phyloP scores from a whole-genome alignment of 208 protist genomes.

The Polymyxa betae region DNA sequence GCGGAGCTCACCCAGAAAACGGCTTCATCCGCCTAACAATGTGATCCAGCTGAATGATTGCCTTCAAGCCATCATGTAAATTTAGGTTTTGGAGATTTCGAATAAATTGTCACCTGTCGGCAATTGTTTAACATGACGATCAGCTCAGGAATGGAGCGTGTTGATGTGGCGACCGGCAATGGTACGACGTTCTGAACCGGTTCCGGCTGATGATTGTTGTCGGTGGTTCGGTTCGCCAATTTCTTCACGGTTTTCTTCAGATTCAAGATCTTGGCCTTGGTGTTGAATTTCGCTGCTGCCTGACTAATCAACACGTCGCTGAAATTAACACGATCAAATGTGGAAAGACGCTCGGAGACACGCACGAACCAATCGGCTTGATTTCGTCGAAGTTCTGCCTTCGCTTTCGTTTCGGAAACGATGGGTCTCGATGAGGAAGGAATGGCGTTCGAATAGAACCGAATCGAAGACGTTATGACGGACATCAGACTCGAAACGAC shows the following conservation, averaged over 20 bases:
- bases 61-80: background rate
- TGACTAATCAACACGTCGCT: background rate
- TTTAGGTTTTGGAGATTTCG: too few relatives aligned
- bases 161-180: background rate
- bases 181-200: background rate
- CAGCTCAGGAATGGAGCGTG: background rate
- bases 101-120: background rate
- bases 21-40: background rate
- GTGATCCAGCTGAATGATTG: background rate
- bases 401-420: background rate
- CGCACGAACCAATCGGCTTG: background rate
- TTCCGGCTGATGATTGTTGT: background rate
- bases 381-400: background rate
- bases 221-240: background rate
- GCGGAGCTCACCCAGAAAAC: background rate
- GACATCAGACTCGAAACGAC: too few relatives aligned
- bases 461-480: background rate
- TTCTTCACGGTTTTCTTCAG: background rate
- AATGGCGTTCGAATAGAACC: background rate
- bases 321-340: background rate
- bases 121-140: background rate
- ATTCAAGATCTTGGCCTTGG: conserved; percentile 2
- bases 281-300: background rate
- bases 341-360: background rate
- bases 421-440: background rate